Evolutionary conservation across 139 green algal species (phyloP), one percentile per base, ranked within the genome.

Genomic region (Chlamydomonas schloesseri): DNA sequence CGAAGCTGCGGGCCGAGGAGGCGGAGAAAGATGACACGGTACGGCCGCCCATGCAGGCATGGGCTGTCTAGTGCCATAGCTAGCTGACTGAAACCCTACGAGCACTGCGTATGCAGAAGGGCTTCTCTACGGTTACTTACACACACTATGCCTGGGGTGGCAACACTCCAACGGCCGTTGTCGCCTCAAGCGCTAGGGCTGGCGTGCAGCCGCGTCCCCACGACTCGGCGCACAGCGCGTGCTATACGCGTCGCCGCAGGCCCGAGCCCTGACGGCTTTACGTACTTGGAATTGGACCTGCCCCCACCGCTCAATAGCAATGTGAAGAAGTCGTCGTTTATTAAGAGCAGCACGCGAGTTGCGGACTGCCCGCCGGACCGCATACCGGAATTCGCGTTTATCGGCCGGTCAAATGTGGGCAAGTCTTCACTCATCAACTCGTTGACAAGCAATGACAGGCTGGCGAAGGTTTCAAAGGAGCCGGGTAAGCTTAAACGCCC

Each of bases 351-450:
- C 72, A 92, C 92, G 26, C 81, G 88, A 20, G 79, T 98, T 15
- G 72, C 68, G 0, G 84, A 96, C 57, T 99, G 97, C 88, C 96
- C 96, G 4, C 81, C 83, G 9, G 69, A 90, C 42, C 87, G 73
- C 1, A 60, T 88, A 20, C 96, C 97, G 18, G 97, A 99, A 81
- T 98, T 99, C 93, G 97, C 97, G n/a, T 91, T 99, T 5, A 97
- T 99, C 72, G 97, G 97, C 0, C 93, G 97, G 0, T 98, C 95
- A 50, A 99, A 99, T 86, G 97, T 99, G 28, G 97, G 97, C 78
- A 99, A 99, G 84, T 97, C 93, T 0, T 98, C 95, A 0, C 90
- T 99, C 1, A 99, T 99, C 80, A 99, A 99, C 88, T 90, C 96
- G 85, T 82, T 99, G 24, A 98, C 96, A 18, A 90, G 91, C 24